Evolutionary conservation across 2,329 filamentous ascomycete genomes (phyloP).

Genomic region (Cercospora berteroae): DNA sequence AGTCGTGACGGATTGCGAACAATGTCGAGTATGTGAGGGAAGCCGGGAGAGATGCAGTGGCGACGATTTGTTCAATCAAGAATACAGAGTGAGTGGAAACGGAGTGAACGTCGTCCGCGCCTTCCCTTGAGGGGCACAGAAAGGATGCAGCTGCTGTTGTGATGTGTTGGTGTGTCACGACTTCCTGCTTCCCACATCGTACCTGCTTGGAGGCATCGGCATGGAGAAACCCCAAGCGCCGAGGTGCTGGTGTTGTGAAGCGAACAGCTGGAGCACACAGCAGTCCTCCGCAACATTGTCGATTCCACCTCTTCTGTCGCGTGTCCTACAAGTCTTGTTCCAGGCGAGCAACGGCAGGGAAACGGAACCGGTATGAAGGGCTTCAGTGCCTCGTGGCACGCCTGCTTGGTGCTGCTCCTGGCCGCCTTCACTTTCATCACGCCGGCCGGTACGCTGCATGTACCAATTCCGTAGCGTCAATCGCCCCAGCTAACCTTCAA

Average conservation of each 20-base stretch:
- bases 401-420: slow-evolving; percentile 59
- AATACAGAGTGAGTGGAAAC: not conserved
- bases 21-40: not conserved
- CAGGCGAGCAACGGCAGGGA: slow-evolving; percentile 11
- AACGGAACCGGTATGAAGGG: slow-evolving; percentile 23
- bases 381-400: slow-evolving; percentile 55
- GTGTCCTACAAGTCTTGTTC: not conserved
- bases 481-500: not conserved
- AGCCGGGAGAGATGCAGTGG: not conserved
- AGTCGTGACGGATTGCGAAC: not conserved
- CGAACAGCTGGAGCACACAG: not conserved
- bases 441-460: slow-evolving; percentile 59
- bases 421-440: slow-evolving; percentile 61
- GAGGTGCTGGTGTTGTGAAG: not conserved
- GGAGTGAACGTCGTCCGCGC: not conserved
- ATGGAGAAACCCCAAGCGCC: not conserved
- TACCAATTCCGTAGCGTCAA: not conserved
- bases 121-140: not conserved
- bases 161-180: not conserved
- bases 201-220: not conserved
- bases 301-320: not conserved
- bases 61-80: not conserved
- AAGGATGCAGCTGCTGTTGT: not conserved
- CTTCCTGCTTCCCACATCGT: not conserved
- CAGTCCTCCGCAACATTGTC: not conserved